phyloP scores from a whole-genome alignment of 2,329 filamentous ascomycete species.

The Botrytis cinerea region DNA sequence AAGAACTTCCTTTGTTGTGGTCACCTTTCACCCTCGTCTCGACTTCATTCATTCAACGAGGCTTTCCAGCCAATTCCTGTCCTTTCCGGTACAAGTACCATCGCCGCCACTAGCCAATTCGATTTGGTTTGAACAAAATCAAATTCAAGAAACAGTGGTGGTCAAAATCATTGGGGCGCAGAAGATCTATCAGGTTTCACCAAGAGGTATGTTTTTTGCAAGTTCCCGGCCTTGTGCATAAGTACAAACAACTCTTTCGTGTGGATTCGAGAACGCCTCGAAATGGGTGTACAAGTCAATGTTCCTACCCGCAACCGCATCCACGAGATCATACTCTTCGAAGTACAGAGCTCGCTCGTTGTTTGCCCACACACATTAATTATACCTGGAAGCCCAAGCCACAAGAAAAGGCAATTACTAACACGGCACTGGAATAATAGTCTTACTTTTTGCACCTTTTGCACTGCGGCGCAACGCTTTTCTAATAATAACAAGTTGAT shows the following conservation, averaged over 20 bases:
- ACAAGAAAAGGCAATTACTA: slow-evolving; percentile 18
- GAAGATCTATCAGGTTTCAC: slow-evolving; percentile 19
- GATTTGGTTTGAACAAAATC: not conserved
- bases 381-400: slow-evolving; percentile 4
- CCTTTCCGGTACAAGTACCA: slow-evolving; percentile 12
- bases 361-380: slow-evolving; percentile 18
- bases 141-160: not conserved
- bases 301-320: slow-evolving; percentile 17
- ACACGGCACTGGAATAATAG: slow-evolving; percentile 3
- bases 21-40: not conserved
- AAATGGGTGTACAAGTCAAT: slow-evolving; percentile 19
- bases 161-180: slow-evolving; percentile 14
- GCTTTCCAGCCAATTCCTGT: slow-evolving; percentile 19
- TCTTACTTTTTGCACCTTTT: slow-evolving; percentile 3
- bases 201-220: slow-evolving; percentile 21
- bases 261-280: slow-evolving; percentile 22
- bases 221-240: slow-evolving; percentile 16
- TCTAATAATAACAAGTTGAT: slow-evolving; percentile 18
- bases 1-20: slow-evolving; percentile 17
- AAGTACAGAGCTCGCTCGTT: slow-evolving; percentile 15
- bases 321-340: slow-evolving; percentile 20
- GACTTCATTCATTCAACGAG: slow-evolving; percentile 9
- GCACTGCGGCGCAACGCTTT: slow-evolving; percentile 7
- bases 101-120: not conserved
- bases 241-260: slow-evolving; percentile 19